Percentiles rank a stretch among this genome's conserved stretches.
Evolutionary conservation across 2,329 filamentous ascomycete genomes (phyloP).

Genomic region (Gyromitra esculenta): DNA sequence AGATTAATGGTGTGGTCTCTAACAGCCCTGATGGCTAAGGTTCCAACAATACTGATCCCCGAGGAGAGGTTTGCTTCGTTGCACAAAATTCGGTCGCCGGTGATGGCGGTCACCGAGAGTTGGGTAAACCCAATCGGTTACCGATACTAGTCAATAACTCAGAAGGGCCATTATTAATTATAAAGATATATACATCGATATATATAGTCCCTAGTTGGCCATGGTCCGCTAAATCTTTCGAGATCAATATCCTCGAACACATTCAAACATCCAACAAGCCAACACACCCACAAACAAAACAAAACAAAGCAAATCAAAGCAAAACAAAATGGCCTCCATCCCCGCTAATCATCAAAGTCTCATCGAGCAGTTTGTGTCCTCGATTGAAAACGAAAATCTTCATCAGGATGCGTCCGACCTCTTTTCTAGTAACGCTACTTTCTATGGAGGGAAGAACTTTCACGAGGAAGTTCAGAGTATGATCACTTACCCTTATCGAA

Average conservation of each 20-base stretch:
- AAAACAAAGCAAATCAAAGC: background rate
- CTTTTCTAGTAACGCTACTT: background rate
- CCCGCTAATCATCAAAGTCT: background rate
- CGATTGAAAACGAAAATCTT: background rate
- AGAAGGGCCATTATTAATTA: background rate
- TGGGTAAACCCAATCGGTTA: background rate
- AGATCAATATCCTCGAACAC: background rate
- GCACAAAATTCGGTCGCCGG: background rate
- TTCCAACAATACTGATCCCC: background rate
- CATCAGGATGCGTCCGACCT: background rate
- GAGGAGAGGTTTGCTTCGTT: background rate
- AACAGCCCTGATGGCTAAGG: too few relatives aligned
- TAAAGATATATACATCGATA: background rate
- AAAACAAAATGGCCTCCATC: constrained; percentile 2
- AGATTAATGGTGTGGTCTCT: too few relatives aligned
- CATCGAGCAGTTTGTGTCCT: background rate
- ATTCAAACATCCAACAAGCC: background rate
- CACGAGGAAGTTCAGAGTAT: background rate
- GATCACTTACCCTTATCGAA: background rate
- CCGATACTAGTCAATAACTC: background rate
- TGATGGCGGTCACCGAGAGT: background rate
- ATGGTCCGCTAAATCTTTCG: background rate
- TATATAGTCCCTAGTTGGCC: background rate
- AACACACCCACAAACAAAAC: background rate
- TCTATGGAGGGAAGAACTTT: background rate